Evolutionary conservation across 352 stramenopile species (phyloP).

Genomic region (Vaucheria bursata): DNA sequence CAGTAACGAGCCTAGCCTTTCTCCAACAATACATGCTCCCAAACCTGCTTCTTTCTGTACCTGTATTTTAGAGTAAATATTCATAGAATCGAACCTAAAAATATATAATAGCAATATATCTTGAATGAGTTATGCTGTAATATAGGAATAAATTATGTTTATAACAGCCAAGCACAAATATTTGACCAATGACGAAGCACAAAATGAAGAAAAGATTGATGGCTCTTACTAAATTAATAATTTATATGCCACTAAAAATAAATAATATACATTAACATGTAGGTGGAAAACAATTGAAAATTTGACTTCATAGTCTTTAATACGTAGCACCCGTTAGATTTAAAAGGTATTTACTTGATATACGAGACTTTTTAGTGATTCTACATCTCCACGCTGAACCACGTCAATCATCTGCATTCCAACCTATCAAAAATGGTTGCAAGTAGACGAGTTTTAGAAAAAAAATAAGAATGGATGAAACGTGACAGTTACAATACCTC

Average conservation of each 20-base stretch:
- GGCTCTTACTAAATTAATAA: no score
- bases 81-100: no score
- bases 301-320: neutral
- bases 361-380: neutral
- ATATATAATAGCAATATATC: no score
- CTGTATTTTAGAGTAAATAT: neutral
- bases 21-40: slow-evolving; percentile 6
- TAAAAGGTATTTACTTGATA: neutral
- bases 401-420: slow-evolving; percentile 39
- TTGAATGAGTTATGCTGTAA: neutral
- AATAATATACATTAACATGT: no score
- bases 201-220: no score
- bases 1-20: slow-evolving; percentile 36
- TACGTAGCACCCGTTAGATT: neutral
- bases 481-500: neutral
- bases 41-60: neutral
- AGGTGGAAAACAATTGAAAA: no score
- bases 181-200: no score
- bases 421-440: no score
- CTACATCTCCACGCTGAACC: neutral
- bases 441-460: neutral
- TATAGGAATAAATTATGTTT: neutral
- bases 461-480: neutral
- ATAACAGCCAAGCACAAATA: no score
- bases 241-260: no score